Conservation (phyloP, 2,329 filamentous ascomycete genomes). For the Fusarium verrucosum region DNA sequence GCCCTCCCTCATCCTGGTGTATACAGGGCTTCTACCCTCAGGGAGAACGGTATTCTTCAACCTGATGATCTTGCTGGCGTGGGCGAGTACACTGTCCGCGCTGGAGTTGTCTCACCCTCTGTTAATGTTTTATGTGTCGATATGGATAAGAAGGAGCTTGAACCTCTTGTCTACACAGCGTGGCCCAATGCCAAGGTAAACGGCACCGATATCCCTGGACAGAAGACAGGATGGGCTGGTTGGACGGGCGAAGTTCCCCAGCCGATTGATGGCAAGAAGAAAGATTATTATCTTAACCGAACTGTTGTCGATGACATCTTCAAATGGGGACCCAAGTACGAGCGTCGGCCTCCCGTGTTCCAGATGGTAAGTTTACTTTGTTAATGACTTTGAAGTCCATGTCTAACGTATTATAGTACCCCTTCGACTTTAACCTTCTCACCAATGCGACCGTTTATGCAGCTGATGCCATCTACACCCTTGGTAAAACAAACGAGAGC, state of each 20-base stretch:
- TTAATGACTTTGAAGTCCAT: constrained; percentile 4
- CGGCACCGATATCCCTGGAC: constrained; percentile 48
- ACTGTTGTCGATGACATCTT: constrained; percentile 77
- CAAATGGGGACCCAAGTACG: constrained; percentile 66
- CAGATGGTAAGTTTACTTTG: constrained; percentile 55
- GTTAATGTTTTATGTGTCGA: constrained; percentile 80
- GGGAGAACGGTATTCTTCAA: constrained; percentile 73
- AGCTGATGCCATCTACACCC: constrained; percentile 69
- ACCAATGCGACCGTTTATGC: constrained; percentile 59
- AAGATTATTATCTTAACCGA: constrained; percentile 57
- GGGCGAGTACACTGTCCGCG: constrained; percentile 73
- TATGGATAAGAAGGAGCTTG: constrained; percentile 66
- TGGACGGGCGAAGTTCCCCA: constrained; percentile 55
- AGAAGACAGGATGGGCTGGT: constrained; percentile 45
- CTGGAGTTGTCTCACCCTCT: constrained; percentile 74
- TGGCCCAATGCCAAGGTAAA: constrained; percentile 62
- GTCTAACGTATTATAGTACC: constrained; percentile 53
- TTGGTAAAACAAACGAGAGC: constrained; percentile 59
- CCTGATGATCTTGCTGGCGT: constrained; percentile 71
- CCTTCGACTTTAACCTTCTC: constrained; percentile 72
- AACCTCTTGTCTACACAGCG: constrained; percentile 69
- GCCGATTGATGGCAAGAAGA: constrained; percentile 34
- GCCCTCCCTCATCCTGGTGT: constrained; percentile 80
- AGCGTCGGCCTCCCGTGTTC: constrained; percentile 63
- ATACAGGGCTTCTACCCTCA: constrained; percentile 68